Evolutionary conservation across 805 yeast species (phyloP), one percentile per base, ranked within the genome.

Genomic region (Ogataea ganodermae): DNA sequence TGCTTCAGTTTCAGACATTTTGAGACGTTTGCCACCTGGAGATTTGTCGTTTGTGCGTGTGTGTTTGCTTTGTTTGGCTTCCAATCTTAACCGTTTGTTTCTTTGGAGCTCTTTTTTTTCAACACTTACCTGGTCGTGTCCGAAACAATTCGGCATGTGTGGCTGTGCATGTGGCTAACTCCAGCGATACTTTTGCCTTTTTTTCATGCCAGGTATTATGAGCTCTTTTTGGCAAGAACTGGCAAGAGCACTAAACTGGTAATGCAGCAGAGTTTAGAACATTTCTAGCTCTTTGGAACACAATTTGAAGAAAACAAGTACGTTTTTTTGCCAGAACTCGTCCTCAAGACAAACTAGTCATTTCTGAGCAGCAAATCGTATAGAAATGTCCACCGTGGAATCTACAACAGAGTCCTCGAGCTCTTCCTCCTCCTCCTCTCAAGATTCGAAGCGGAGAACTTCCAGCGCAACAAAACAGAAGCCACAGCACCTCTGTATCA

Each of bases 401-500:
- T 63, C 65, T 56, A 52, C 65, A 13, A 58, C 69, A 22, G 72
- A 73, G 22, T 52, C 56, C 16, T 52, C 56, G 16, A 49, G 56
- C 43, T 52, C 56, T 22, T 32, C 47, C 40, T 52, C 56, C 20
- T 27, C 47, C n/a, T 52, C 53, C 13, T 52, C 53, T 18, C 56
- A 49, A 42, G 50, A 49, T 30, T 52, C 53, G 22, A 40, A 35
- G 32, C 20, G 30, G 35, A 44, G 41, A 30, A 56, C 61, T 57
- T 49, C 61, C 12, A 53, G 65, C 24, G 68, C 69, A 7, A 14
- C 47, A 10, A 57, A 41, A 18, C 50, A 51, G 24, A 56, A 77
- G 44, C 89, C 89, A 3, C 69, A 76, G 27, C 86, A 83, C 57
- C 67, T 82, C 52, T 80, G 81, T 46, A 76, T 89, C 47, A 77